Base-by-base conservation (phyloP, 768 basidiomycete species). In the Saitozyma podzolica region DNA sequence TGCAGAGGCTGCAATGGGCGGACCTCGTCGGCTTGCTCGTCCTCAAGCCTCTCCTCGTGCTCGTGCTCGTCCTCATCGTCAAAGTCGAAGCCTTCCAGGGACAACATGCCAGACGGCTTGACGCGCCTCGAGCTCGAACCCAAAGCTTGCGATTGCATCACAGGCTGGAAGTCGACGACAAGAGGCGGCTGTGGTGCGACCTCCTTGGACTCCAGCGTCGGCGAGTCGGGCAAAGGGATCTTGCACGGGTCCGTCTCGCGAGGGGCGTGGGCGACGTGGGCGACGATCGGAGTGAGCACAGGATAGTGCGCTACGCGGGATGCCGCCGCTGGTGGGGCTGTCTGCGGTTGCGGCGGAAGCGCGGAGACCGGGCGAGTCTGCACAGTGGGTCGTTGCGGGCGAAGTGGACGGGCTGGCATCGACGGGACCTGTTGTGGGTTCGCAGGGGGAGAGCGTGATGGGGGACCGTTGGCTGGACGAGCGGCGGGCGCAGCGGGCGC, bases 151-250 rank as follows among this genome's bases (percentile, higher is more conserved):
- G 61, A 49, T 6, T 54, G 14, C 47, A 50, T 10, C 37, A 16
- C 40, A 50, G 50, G 40, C 9, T n/a, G 16, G 47, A 20, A n/a
- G 42, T 10, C 11, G 43, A 5, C 20, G 48, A 40, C n/a, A 20
- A 54, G 43, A 40, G 8, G 19, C 29, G 50, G 42, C 54, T 47
- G 39, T 8, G 54, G 50, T 29, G 47, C 41, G 49, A 54, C 40
- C n/a, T 39, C 40, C 14, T 57, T 13, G n/a, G 70, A 49, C n/a
- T 56, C 48, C 41, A 61, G 20, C 16, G 50, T 57, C 14, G 72
- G 72, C 0, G 72, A 74, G n/a, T 69, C 63, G 5, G 72, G 72
- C 14, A 74, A 64, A 40, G 72, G 69, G 50, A 74, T 71, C 41
- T 50, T 45, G 14, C 41, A 17, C 3, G 72, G 72, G 39, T 74